A percentile compares a stretch with the other conserved stretches of the same genome.
phyloP scores from a whole-genome alignment of 345 rosid genomes.

The Boechera retrofracta region DNA sequence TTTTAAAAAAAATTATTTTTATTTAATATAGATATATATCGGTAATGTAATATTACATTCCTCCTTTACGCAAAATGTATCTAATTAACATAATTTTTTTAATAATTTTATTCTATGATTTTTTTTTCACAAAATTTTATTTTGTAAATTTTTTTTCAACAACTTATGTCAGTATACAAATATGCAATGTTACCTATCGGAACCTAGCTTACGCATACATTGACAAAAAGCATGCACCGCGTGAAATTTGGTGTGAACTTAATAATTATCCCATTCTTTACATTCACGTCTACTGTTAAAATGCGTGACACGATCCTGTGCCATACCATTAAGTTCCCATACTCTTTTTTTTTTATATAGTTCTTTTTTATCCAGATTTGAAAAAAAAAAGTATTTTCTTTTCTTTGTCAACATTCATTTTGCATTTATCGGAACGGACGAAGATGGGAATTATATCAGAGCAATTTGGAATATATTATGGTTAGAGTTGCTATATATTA shows the following conservation, averaged over 20 bases:
- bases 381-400: neutral
- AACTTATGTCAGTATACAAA: too few species aligned
- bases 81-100: too few species aligned
- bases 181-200: too few species aligned
- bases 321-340: conserved; percentile 6
- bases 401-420: conserved; percentile 33
- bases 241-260: conserved; percentile 40
- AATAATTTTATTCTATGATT: too few species aligned
- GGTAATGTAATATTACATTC: too few species aligned
- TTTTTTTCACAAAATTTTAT: too few species aligned
- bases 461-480: conserved; percentile 38
- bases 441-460: conserved; percentile 30
- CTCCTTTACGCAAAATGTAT: too few species aligned
- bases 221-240: conserved; percentile 12
- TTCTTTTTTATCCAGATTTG: neutral
- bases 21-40: too few species aligned
- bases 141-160: too few species aligned
- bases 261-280: conserved; percentile 26
- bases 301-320: conserved; percentile 40
- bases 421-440: conserved; percentile 40
- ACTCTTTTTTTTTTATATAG: too few species aligned
- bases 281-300: conserved; percentile 38
- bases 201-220: neutral
- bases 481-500: conserved; percentile 22
- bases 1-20: too few species aligned